These are phyloP conservation scores for Kazachstania sp. DNA, from an alignment of 1,139 yeast genomes.

Conservation along the genomic window DNA sequence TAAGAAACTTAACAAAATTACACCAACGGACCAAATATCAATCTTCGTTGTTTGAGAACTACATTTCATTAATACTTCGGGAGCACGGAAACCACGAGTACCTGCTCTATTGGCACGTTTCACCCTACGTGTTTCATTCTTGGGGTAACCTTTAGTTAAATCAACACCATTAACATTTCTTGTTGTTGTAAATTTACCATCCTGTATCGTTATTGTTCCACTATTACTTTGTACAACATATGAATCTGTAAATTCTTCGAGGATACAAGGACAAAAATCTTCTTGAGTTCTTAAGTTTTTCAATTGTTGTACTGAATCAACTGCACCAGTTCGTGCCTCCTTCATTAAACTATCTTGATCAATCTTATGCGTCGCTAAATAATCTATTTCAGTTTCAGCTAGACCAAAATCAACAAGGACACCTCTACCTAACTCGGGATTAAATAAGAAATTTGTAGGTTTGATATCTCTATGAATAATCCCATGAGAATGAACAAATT, in stretches of 20 bases:
- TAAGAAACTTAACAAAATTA: slow-evolving; percentile 65
- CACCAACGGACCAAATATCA: slow-evolving; percentile 92
- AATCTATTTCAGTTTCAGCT: slow-evolving; percentile 48
- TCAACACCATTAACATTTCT: slow-evolving; percentile 27
- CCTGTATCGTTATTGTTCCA: slow-evolving; percentile 26
- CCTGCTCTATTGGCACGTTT: slow-evolving; percentile 97
- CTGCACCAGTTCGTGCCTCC: background rate
- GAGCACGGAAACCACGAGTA: slow-evolving; percentile 93
- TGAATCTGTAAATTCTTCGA: slow-evolving; percentile 10
- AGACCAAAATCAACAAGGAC: slow-evolving; percentile 88
- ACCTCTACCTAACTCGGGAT: slow-evolving; percentile 67
- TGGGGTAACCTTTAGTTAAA: slow-evolving; percentile 59
- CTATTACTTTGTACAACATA: slow-evolving; percentile 6
- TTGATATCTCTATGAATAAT: slow-evolving; percentile 86
- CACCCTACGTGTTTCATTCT: slow-evolving; percentile 76
- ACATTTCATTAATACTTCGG: slow-evolving; percentile 85
- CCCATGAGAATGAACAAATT: slow-evolving; percentile 64
- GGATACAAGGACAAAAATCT: slow-evolving; percentile 28
- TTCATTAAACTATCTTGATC: background rate
- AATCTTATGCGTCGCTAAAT: slow-evolving; percentile 4
- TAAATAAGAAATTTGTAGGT: slow-evolving; percentile 81
- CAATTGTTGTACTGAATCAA: background rate
- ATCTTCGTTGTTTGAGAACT: slow-evolving; percentile 73
- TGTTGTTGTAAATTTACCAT: slow-evolving; percentile 25
- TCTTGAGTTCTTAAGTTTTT: slow-evolving; percentile 29